Evolutionary conservation across 73 alveolate genomes (phyloP).

Genomic region (Symbiodinium pilosum): DNA sequence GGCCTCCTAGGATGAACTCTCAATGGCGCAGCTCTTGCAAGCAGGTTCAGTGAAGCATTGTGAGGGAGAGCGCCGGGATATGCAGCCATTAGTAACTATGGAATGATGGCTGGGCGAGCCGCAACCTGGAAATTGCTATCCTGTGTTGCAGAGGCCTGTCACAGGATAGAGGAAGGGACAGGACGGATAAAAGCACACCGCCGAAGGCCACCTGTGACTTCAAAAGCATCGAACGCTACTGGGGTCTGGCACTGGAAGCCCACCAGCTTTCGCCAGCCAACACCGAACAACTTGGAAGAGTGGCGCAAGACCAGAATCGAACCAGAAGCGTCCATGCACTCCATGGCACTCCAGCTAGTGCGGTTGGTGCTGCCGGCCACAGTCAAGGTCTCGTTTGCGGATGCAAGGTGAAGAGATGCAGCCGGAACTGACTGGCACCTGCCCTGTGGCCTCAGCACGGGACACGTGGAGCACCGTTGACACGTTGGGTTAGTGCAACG

Average conservation of each 20-base stretch:
- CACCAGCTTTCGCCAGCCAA: neutral
- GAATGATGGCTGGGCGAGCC: neutral
- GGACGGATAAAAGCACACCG: neutral
- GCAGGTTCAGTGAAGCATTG: neutral
- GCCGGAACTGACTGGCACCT: neutral
- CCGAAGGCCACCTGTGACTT: neutral
- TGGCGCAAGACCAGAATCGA: neutral
- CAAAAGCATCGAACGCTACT: neutral
- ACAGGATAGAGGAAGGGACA: neutral
- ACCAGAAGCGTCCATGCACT: neutral
- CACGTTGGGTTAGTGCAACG: neutral
- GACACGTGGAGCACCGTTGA: neutral
- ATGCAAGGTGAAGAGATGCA: neutral
- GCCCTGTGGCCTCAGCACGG: neutral
- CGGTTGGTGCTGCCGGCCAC: neutral
- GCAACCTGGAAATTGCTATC: too few relatives aligned
- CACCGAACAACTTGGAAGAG: neutral
- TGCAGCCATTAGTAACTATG: neutral
- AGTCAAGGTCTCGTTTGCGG: neutral
- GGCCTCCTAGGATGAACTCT: neutral
- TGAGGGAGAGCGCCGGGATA: neutral
- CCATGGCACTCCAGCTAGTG: neutral
- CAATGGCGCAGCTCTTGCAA: neutral
- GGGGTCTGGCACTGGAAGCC: neutral
- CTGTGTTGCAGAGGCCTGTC: neutral